Evolutionary conservation across 208 protist species (phyloP).

Genomic region (Leptomonas seymouri): DNA sequence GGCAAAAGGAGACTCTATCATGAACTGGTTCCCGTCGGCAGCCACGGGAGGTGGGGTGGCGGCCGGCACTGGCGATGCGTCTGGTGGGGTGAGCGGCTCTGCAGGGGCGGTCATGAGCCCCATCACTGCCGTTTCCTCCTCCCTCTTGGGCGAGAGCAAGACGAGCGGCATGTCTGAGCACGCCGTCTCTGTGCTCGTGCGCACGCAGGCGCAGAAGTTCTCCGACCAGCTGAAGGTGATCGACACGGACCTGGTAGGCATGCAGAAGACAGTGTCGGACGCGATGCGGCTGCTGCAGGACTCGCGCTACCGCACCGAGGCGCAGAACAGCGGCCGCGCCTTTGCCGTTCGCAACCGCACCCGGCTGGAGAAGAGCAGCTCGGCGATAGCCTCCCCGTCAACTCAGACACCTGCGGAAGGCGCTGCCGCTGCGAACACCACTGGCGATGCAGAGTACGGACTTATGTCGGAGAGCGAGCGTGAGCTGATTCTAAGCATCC

Average conservation of each 20-base stretch:
- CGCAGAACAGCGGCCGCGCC: slow-evolving; percentile 67
- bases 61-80: slow-evolving; percentile 11
- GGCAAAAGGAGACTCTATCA: slow-evolving; percentile 38
- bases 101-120: slow-evolving; percentile 31
- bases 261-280: slow-evolving; percentile 75
- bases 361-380: slow-evolving; percentile 50
- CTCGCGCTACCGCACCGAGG: slow-evolving; percentile 67
- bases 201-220: slow-evolving; percentile 73
- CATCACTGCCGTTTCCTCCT: slow-evolving; percentile 84
- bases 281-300: slow-evolving; percentile 85
- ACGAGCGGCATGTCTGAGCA: slow-evolving; percentile 69
- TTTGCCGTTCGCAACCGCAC: slow-evolving; percentile 83
- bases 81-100: slow-evolving; percentile 25
- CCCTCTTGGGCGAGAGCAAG: slow-evolving; percentile 65
- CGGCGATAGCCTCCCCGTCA: slow-evolving; percentile 19
- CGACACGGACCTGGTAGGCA: slow-evolving; percentile 62
- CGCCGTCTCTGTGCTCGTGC: slow-evolving; percentile 67
- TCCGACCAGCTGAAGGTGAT: slow-evolving; percentile 71
- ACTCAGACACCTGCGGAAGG: slow-evolving; percentile 13
- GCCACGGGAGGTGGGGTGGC: slow-evolving; percentile 19
- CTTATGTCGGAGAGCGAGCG: slow-evolving; percentile 61
- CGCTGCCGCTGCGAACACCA: neutral
- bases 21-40: slow-evolving; percentile 70
- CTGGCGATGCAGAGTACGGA: slow-evolving; percentile 37
- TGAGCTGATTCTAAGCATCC: slow-evolving; percentile 70